Evolutionary conservation across 306 rosid genomes (phyloP), one percentile per base, ranked within the genome.

Genomic region (Corylus heterophylla): DNA sequence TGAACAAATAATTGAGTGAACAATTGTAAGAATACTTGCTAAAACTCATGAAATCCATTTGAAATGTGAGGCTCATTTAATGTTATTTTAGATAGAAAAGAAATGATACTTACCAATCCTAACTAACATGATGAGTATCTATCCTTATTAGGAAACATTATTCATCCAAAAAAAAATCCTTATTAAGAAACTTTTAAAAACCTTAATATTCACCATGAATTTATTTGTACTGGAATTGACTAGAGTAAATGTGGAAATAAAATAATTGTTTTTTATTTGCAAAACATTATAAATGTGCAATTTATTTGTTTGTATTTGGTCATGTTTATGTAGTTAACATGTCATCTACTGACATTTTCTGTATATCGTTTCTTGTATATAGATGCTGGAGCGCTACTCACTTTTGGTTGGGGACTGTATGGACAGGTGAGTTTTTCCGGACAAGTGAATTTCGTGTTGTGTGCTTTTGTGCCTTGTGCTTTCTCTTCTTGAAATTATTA

Each of bases 341-440:
- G 54, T 20, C 74, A 13, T 54, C 63, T 16, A 35, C 73, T 74
- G 69, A 78, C 49, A 66, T 85, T 76, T 68, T 71, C 11, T 76
- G 20, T 63, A 42, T 75, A 2, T 67, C 29, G 18, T 50, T 27
- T 76, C 50, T 77, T 80, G 71, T 71, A 78, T 68, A 54, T 87
- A 94, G 98, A 94, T 86, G 94, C 94, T 78, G 98, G 98, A 81
- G 97, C 94, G 6, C 85, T 94, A 76, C 94, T 94, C 74, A 84
- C 89, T 18, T 94, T 94, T 62, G 98, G 98, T 69, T 94, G 98
- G 98, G 97, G 98, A 74, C 87, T 94, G 20, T 90, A 94, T 78
- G 98, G 98, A 87, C 98, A 94, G 97, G 98, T 94, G 89, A 86
- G 84, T 87, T 76, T 48, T 69, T 73, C 77, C 67, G 83, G 78